Evolutionary conservation across 1,284 basidiomycete genomes (phyloP), one percentile per base, ranked within the genome.

Genomic region (Ceratobasidium sp.): DNA sequence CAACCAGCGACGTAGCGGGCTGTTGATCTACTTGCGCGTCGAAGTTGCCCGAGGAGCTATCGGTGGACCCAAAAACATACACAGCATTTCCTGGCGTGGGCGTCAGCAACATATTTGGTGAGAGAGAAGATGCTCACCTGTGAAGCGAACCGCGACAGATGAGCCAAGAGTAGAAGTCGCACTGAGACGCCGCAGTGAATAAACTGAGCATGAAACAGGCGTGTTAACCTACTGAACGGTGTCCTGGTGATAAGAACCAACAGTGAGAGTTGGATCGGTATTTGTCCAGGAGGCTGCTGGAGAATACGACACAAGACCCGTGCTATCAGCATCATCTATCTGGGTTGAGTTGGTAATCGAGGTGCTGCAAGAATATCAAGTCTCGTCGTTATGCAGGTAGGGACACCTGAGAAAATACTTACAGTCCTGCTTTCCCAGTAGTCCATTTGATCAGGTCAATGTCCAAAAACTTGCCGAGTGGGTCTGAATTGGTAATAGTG

Each of bases 131-230:
- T 9, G 25, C 33, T 40, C 54, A 67, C 63, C 63, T 38, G 9
- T 67, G 23, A 67, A 67, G 33, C 63, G 63, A 56, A 67, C 63
- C 14, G 63, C 48, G 3, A 67, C 63, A 9, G 63, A 48, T n/a
- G 63, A 53, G 3, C 63, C 63, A 7, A 54, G 49, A 6, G 63
- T 54, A 16, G 63, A 54, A 14, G 63, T 54, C 3, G 51, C 18
- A 18, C 63, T 67, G 28, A 33, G 23, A 33, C 33, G 1, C 25
- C 38, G 25, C n/a, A 30, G 5, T 67, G 5, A 54, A 21, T 54
- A 11, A 42, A 64, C 18, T 6, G 4, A 42, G 23, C 18, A 30
- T 25, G 51, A 30, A 42, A 54, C 2, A 25, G 33, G 18, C 14
- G 16, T 30, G 16, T 2, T 18, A 38, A 67, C 63, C 23, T 23